A percentile compares a stretch with the other conserved stretches of the same genome.
phyloP scores from a whole-genome alignment of 441 rosid genomes.

The Jatropha multifida region DNA sequence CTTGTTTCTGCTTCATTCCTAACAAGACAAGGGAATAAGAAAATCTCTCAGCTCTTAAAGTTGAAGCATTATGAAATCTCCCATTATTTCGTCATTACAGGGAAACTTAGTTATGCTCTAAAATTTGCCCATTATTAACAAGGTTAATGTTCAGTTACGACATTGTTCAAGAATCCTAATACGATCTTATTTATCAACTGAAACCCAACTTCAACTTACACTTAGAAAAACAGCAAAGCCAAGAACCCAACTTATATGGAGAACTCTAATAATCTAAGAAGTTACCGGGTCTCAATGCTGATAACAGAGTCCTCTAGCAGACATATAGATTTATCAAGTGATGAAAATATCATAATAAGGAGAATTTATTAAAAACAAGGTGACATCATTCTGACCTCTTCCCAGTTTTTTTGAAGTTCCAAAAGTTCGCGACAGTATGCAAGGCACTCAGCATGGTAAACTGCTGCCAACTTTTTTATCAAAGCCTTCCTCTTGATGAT shows the following conservation, averaged over 20 bases:
- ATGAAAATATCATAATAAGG: neutral
- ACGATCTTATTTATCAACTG: neutral
- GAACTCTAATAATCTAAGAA: neutral
- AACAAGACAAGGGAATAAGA: neutral
- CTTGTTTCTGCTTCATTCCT: neutral
- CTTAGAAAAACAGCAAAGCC: neutral
- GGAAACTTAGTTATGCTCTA: neutral
- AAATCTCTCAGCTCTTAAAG: neutral
- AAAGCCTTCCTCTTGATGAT: constrained; percentile 88
- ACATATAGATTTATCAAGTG: neutral
- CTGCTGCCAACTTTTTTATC: constrained; percentile 82
- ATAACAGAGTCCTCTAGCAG: neutral
- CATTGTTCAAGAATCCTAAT: neutral
- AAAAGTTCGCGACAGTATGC: constrained; percentile 74
- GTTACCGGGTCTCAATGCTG: too few relatives aligned
- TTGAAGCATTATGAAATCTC: neutral
- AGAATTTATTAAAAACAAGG: neutral
- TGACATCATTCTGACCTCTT: constrained; percentile 50
- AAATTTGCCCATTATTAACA: neutral
- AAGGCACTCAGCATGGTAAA: constrained; percentile 79
- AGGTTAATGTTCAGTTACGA: neutral
- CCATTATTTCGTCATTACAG: neutral
- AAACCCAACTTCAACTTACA: neutral
- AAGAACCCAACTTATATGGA: neutral
- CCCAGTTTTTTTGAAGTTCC: constrained; percentile 66